These are phyloP conservation scores for Dactylellina cionopaga DNA, from an alignment of 2,329 filamentous ascomycete genomes.

Conservation along the genomic window DNA sequence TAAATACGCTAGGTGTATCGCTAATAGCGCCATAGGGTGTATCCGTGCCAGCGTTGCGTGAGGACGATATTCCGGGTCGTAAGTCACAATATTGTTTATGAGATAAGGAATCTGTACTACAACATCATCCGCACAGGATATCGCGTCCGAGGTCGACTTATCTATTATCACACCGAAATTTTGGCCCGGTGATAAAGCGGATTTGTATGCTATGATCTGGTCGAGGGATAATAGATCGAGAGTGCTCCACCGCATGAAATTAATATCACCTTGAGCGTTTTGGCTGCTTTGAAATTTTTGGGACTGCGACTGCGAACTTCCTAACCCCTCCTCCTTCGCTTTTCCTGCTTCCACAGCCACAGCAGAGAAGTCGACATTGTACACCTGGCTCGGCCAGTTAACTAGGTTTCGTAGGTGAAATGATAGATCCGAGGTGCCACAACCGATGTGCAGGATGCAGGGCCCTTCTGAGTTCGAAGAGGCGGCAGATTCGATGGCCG, in stretches of 20 bases:
- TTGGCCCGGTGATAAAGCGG: not conserved
- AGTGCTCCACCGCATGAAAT: constrained; percentile 18
- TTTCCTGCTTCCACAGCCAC: constrained; percentile 8
- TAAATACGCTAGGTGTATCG: constrained; percentile 19
- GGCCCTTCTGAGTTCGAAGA: not conserved
- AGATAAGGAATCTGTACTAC: constrained; percentile 6
- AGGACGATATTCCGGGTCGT: not conserved
- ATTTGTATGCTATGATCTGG: constrained; percentile 1
- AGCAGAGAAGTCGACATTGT: constrained; percentile 30
- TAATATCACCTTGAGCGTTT: not conserved
- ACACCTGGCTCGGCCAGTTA: not conserved
- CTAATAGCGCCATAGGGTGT: constrained; percentile 22
- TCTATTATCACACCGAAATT: constrained; percentile 14
- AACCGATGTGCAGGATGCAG: constrained; percentile 39
- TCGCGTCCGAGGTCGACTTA: constrained; percentile 40
- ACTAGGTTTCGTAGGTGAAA: constrained; percentile 15
- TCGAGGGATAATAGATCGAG: constrained; percentile 16
- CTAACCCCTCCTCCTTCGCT: not conserved
- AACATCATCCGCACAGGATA: constrained; percentile 37
- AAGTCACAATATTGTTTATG: not conserved
- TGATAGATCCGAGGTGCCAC: constrained; percentile 34
- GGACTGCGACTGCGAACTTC: no score
- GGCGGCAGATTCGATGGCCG: not conserved
- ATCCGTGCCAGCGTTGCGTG: not conserved
- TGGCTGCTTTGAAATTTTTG: no score